Conservation (phyloP, 1,139 yeast genomes). For the Zhuliangozyma blackwelliae region DNA sequence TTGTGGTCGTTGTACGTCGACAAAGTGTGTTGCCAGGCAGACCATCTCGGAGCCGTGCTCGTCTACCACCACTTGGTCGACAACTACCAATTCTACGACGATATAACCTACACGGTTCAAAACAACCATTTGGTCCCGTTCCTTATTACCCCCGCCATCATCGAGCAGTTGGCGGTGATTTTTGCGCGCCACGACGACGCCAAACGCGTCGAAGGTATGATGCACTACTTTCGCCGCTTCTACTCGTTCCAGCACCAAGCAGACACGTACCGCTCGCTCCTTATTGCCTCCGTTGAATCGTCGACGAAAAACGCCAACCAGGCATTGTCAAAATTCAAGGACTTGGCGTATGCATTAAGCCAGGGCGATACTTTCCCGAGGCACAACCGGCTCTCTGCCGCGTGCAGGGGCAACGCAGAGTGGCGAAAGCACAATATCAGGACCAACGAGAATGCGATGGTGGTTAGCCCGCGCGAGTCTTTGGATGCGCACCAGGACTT, state of each 20-base stretch:
- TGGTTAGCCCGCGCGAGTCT: background rate
- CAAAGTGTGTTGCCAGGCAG: conserved; percentile 20
- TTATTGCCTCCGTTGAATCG: conserved; percentile 26
- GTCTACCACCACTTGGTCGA: conserved; percentile 36
- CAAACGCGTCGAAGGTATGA: conserved; percentile 25
- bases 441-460: conserved; percentile 9
- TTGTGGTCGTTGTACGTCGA: conserved; percentile 30
- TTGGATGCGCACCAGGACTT: conserved; percentile 18
- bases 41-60: conserved; percentile 31
- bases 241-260: conserved; percentile 34
- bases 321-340: conserved; percentile 24
- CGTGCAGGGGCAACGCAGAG: conserved; percentile 11
- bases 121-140: conserved; percentile 27
- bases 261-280: conserved; percentile 22
- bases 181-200: conserved; percentile 26
- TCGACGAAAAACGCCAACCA: conserved; percentile 14
- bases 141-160: conserved; percentile 22
- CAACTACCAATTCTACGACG: conserved; percentile 16
- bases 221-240: conserved; percentile 34
- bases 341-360: conserved; percentile 14
- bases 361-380: conserved; percentile 7
- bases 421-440: conserved; percentile 26
- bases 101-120: conserved; percentile 14
- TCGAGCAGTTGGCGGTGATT: conserved; percentile 25
- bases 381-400: background rate